These are phyloP conservation scores for Tolypocladium pustulatum DNA, from an alignment of 2,329 filamentous ascomycete genomes.

Conservation along the genomic window DNA sequence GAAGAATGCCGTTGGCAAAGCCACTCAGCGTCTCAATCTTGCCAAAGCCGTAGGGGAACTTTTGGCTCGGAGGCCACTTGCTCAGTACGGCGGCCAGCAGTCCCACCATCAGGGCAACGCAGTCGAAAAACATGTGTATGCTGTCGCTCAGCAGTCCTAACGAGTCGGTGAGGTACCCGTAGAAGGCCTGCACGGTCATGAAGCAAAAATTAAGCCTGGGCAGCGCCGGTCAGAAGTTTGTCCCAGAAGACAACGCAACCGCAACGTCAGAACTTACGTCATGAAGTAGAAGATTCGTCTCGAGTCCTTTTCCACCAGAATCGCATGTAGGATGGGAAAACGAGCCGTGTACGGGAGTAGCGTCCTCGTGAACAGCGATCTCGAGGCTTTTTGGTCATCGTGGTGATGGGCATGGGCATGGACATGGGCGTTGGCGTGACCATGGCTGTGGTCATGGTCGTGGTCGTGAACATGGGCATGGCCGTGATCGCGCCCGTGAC, in stretches of 20 bases:
- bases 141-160: slow-evolving; percentile 93
- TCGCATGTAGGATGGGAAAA: slow-evolving; percentile 73
- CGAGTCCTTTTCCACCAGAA: slow-evolving; percentile 85
- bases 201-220: slow-evolving; percentile 81
- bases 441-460: slow-evolving; percentile 4
- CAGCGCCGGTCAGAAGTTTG: slow-evolving; percentile 2
- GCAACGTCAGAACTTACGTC: slow-evolving; percentile 44
- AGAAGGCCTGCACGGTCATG: slow-evolving; percentile 90
- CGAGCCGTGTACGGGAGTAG: slow-evolving; percentile 59
- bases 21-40: slow-evolving; percentile 95
- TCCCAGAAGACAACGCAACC: background rate
- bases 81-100: slow-evolving; percentile 87
- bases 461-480: slow-evolving; percentile 14
- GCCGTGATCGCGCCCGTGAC: slow-evolving; percentile 9
- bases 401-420: slow-evolving; percentile 19
- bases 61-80: slow-evolving; percentile 85
- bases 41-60: slow-evolving; percentile 90
- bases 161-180: slow-evolving; percentile 88
- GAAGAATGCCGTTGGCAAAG: slow-evolving; percentile 90
- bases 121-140: slow-evolving; percentile 99
- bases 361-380: slow-evolving; percentile 61
- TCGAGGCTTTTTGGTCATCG: slow-evolving; percentile 29
- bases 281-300: slow-evolving; percentile 96
- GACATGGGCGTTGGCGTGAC: slow-evolving; percentile 14
- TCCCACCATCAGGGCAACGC: slow-evolving; percentile 81